These are phyloP conservation scores for Hura crepitans DNA, from an alignment of 441 rosid genomes.

Conservation along the genomic window DNA sequence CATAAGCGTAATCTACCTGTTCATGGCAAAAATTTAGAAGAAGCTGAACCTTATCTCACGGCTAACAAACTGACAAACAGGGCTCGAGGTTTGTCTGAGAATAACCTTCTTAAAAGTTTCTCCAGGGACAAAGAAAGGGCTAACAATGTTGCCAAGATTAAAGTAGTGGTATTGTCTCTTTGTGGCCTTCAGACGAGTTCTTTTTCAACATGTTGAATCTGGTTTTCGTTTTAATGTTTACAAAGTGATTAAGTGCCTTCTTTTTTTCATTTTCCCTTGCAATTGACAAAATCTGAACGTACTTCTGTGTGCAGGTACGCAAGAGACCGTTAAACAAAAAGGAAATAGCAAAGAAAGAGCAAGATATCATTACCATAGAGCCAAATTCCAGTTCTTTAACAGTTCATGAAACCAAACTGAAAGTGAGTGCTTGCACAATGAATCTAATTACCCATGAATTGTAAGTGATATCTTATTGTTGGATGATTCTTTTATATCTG, in stretches of 20 bases:
- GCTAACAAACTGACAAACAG: conserved; percentile 32
- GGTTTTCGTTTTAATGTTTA: background rate
- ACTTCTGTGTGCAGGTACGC: conserved; percentile 48
- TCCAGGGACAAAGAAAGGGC: conserved; percentile 53
- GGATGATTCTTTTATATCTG: too few species aligned
- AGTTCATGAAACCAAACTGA: conserved; percentile 78
- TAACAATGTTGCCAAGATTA: conserved; percentile 82
- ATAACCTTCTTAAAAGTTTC: conserved; percentile 43
- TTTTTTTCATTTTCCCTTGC: conserved; percentile 5
- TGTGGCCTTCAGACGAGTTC: conserved; percentile 1
- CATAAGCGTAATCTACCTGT: conserved; percentile 12
- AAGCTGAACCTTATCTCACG: conserved; percentile 37
- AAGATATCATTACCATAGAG: conserved; percentile 63
- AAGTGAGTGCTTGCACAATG: conserved; percentile 41
- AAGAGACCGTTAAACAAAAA: conserved; percentile 80
- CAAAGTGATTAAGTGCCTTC: background rate
- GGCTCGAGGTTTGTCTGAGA: conserved; percentile 37
- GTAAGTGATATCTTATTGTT: background rate
- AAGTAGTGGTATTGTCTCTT: conserved; percentile 67
- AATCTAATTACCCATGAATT: background rate
- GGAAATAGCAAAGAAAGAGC: conserved; percentile 73
- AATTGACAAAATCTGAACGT: background rate
- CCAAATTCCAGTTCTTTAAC: conserved; percentile 50
- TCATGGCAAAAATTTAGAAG: conserved; percentile 44
- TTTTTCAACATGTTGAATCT: background rate